Conservation (phyloP, 1,139 yeast genomes). For the Nakaseomyces nivariensis region DNA sequence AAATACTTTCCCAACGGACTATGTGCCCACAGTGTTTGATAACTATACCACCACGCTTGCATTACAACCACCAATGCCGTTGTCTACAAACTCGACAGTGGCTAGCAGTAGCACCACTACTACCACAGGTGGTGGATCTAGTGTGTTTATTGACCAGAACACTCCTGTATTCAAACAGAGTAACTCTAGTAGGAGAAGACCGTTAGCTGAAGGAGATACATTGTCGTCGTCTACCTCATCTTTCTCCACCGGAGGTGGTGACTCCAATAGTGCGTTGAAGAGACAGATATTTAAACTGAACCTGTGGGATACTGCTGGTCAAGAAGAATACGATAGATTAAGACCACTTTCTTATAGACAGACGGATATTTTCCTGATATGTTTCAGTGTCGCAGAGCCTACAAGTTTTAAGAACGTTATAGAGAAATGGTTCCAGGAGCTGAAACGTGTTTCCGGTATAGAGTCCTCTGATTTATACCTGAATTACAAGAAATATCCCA, state of each 20-base stretch:
- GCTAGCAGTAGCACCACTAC: slow-evolving; percentile 66
- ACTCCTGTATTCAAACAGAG: slow-evolving; percentile 3
- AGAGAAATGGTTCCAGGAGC: slow-evolving; percentile 78
- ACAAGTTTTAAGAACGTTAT: slow-evolving; percentile 70
- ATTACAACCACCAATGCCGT: neutral
- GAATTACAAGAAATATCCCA: slow-evolving; percentile 38
- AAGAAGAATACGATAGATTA: slow-evolving; percentile 83
- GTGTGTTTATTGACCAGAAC: slow-evolving; percentile 1
- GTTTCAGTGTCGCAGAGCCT: slow-evolving; percentile 81
- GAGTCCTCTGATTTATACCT: slow-evolving; percentile 31
- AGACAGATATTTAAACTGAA: slow-evolving; percentile 55
- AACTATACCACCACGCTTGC: slow-evolving; percentile 64
- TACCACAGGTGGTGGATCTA: neutral
- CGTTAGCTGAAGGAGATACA: neutral
- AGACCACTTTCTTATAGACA: slow-evolving; percentile 90
- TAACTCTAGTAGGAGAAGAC: neutral
- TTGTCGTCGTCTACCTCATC: neutral
- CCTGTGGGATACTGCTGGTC: slow-evolving; percentile 98
- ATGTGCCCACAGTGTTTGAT: slow-evolving; percentile 89
- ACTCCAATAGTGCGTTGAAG: slow-evolving; percentile 63
- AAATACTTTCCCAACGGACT: slow-evolving; percentile 89
- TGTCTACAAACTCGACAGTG: slow-evolving; percentile 71
- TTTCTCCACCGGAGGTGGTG: slow-evolving; percentile 21
- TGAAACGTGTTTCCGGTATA: slow-evolving; percentile 72
- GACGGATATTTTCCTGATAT: slow-evolving; percentile 78